Evolutionary conservation across 2,329 filamentous ascomycete species (phyloP).

Genomic region (Acrocalymma vagum): DNA sequence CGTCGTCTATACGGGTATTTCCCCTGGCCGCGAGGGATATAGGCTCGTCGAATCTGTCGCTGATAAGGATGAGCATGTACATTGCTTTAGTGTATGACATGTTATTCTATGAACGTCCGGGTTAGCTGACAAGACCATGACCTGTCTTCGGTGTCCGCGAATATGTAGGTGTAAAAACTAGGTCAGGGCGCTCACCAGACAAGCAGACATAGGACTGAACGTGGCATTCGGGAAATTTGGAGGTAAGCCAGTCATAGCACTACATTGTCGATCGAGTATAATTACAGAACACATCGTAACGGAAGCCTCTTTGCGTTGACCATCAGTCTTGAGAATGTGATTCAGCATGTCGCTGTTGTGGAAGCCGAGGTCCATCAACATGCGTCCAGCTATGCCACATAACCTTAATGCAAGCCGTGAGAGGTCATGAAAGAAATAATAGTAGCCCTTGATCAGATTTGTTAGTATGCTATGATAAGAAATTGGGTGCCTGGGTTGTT

Average conservation of each 20-base stretch:
- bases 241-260: constrained; percentile 1
- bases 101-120: neutral
- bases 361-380: constrained; percentile 2
- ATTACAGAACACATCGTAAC: neutral
- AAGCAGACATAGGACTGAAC: too few relatives aligned
- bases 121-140: too few relatives aligned
- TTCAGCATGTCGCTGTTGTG: constrained; percentile 1
- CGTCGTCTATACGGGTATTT: neutral
- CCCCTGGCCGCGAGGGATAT: neutral
- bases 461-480: neutral
- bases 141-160: too few relatives aligned
- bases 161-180: too few relatives aligned
- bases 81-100: constrained; percentile 1
- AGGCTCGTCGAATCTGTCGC: constrained; percentile 1
- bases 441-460: neutral
- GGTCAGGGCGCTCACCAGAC: too few relatives aligned
- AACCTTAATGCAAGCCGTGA: constrained; percentile 1
- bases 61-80: neutral
- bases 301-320: neutral
- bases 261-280: constrained; percentile 1
- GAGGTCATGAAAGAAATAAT: constrained; percentile 1
- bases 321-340: neutral
- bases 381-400: constrained; percentile 1
- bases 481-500: neutral
- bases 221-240: constrained; percentile 1